These are phyloP conservation scores for Brassica hybrid DNA, from an alignment of 441 rosid genomes.

Conservation along the genomic window DNA sequence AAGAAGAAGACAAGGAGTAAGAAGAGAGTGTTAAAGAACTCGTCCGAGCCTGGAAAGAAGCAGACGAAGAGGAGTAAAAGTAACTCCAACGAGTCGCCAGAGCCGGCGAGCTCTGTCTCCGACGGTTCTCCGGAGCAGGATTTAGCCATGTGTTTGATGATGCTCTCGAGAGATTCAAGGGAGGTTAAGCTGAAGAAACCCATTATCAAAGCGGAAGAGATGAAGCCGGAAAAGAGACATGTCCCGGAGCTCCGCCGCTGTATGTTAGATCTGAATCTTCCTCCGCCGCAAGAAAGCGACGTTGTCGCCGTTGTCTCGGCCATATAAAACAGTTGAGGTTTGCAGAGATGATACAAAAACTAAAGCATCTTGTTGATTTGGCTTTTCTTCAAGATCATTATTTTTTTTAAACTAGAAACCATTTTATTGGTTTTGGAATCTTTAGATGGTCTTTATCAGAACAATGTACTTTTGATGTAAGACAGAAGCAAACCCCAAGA, in stretches of 20 bases:
- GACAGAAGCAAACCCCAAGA: constrained; percentile 1
- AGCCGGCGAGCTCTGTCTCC: constrained; percentile 74
- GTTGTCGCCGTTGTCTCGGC: constrained; percentile 63
- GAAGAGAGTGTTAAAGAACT: constrained; percentile 34
- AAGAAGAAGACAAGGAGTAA: constrained; percentile 44
- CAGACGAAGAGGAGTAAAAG: constrained; percentile 38
- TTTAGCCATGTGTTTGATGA: constrained; percentile 83
- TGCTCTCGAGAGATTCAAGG: constrained; percentile 87
- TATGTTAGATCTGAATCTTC: constrained; percentile 76
- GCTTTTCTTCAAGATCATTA: constrained; percentile 36
- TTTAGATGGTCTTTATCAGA: constrained; percentile 19
- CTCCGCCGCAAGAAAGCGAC: constrained; percentile 68
- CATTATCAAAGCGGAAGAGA: too few species aligned
- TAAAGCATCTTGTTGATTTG: too few species aligned
- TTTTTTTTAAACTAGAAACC: constrained; percentile 16
- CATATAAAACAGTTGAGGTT: constrained; percentile 47
- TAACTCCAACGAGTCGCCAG: constrained; percentile 52
- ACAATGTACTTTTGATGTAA: constrained; percentile 35
- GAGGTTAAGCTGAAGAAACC: constrained; percentile 28
- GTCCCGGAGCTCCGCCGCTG: constrained; percentile 45
- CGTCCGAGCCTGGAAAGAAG: constrained; percentile 36
- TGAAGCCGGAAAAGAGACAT: too few species aligned
- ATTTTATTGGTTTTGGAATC: constrained; percentile 23
- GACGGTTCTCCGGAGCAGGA: constrained; percentile 78
- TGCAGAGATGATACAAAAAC: too few species aligned